Evolutionary conservation across 164 flowering plant genomes (phyloP), one percentile per base, ranked within the genome.

Genomic region (Vitis amurensis): DNA sequence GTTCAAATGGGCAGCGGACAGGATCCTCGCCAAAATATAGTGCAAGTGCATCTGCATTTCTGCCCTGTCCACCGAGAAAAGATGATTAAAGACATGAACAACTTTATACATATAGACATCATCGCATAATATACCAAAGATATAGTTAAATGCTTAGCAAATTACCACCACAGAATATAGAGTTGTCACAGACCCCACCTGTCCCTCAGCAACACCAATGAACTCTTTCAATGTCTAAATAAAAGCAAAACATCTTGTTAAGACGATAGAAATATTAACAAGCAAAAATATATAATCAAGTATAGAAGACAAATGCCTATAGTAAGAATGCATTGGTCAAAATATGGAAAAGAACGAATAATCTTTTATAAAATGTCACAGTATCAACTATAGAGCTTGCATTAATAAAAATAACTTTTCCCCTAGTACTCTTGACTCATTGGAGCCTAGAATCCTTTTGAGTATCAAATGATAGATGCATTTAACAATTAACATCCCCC

Each of bases 11-110:
- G 84, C 91, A 92, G 11, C 93, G 91, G 30, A 91, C 89, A 76
- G 99, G 98, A 74, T 95, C 98, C 78, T 95, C 99, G 56, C 96
- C 97, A 73, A 93, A 95, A 77, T 95, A 95, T 19, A 87, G 76
- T 59, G 92, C 92, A 55, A 95, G 90, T 50, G 96, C 98, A 87
- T 95, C 99, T 49, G 99, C 99, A 83, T 90, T 95, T 81, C 89
- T 89, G 71, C 99, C 99, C 99, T 95, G 91, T 77, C 67, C 57
- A 73, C 58, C 71, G 74, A 56, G 60, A 63, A 64, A 71, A 51
- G 67, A 69, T 23, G 30, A 74, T 73, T 51, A 15, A 65, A 68
- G 67, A 57, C 52, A 70, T 61, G 13, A 63, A 44, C 10, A 30
- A 8, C 27, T 64, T 51, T 3, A 53, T 8, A 44, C 14, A 53